These are phyloP conservation scores for Aspergillus floridensis DNA, from an alignment of 2,329 filamentous ascomycete species.

Conservation along the genomic window DNA sequence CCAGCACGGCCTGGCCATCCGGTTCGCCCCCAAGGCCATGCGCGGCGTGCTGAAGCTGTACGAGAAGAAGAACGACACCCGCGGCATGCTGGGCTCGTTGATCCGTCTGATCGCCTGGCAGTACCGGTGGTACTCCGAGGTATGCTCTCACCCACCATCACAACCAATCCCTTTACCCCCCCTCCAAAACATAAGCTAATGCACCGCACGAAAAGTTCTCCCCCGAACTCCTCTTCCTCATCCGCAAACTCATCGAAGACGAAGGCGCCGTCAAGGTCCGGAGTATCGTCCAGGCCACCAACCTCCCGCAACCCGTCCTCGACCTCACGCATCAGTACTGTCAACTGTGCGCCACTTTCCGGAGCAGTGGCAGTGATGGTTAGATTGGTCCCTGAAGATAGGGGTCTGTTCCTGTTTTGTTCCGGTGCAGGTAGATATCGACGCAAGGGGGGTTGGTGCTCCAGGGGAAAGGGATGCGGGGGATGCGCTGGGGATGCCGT, in stretches of 20 bases:
- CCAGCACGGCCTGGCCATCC: conserved; percentile 76
- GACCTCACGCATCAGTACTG: conserved; percentile 97
- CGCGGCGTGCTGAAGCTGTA: conserved; percentile 78
- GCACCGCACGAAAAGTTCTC: conserved; percentile 61
- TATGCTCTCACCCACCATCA: conserved; percentile 33
- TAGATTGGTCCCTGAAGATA: conserved; percentile 49
- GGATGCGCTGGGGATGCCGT: too few species aligned
- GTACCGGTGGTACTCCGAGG: conserved; percentile 98
- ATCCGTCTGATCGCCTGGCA: conserved; percentile 96
- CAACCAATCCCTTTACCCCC: too few species aligned
- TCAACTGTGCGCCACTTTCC: conserved; percentile 87
- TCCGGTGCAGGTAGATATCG: too few species aligned
- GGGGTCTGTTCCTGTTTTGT: too few species aligned
- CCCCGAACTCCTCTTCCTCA: conserved; percentile 79
- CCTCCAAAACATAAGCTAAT: background rate
- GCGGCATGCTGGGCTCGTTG: conserved; percentile 77
- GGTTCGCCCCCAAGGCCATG: conserved; percentile 92
- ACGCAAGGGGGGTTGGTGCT: too few species aligned
- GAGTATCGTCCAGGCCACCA: conserved; percentile 95
- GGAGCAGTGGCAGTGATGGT: conserved; percentile 87
- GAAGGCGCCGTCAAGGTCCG: conserved; percentile 96
- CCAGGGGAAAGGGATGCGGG: too few species aligned
- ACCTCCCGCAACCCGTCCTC: conserved; percentile 84
- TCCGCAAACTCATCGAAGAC: conserved; percentile 91
- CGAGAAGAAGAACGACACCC: conserved; percentile 72